Conservation (phyloP, 306 rosid species). For the Ormosia emarginata region DNA sequence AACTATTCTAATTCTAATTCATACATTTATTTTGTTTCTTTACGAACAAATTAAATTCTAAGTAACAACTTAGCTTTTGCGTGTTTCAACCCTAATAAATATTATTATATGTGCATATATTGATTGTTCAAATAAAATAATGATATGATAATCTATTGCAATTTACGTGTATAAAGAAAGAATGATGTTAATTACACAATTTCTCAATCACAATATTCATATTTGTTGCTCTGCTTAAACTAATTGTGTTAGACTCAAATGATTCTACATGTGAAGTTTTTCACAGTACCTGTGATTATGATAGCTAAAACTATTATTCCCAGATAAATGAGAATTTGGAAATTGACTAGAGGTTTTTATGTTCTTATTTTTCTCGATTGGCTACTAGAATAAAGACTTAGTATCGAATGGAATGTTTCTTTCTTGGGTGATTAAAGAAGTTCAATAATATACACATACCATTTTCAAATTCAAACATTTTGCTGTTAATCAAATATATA, state of each 20-base stretch:
- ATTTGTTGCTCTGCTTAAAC: neutral
- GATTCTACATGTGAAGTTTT: neutral
- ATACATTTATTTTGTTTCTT: too few species aligned
- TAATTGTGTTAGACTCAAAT: too few species aligned
- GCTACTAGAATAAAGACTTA: too few species aligned
- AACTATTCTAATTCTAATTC: too few species aligned
- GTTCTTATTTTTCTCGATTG: too few species aligned
- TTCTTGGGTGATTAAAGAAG: too few species aligned
- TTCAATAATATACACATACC: too few species aligned
- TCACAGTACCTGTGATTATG: neutral
- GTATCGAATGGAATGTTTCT: too few species aligned
- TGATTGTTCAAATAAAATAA: neutral
- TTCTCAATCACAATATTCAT: neutral
- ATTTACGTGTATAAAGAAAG: neutral
- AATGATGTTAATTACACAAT: neutral
- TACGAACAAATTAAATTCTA: neutral
- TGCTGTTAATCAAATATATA: too few species aligned
- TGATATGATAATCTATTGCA: neutral
- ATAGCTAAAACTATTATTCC: neutral
- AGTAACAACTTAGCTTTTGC: neutral
- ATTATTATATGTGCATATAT: neutral
- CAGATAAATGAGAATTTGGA: neutral
- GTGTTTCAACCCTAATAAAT: neutral
- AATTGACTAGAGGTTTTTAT: neutral
- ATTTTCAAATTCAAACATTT: too few species aligned